Conservation (phyloP, 148 eudicot species). For the Polygonum maritimum region DNA sequence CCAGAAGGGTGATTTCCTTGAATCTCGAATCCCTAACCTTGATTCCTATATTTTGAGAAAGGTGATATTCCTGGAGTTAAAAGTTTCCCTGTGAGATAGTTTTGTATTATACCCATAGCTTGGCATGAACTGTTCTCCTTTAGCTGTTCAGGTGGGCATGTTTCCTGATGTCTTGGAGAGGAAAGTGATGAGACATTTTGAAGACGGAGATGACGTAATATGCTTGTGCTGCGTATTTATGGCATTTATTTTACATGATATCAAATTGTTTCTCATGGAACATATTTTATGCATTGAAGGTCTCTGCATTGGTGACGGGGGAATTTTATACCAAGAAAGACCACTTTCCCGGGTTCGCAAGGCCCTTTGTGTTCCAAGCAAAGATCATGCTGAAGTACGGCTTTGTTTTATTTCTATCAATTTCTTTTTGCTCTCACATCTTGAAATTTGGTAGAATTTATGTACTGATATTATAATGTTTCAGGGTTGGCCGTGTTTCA, state of each 20-base stretch:
- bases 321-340: slow-evolving; percentile 86
- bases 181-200: slow-evolving; percentile 60
- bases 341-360: slow-evolving; percentile 97
- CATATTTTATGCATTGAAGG: slow-evolving; percentile 32
- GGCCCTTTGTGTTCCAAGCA: slow-evolving; percentile 88
- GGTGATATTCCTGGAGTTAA: slow-evolving; percentile 24
- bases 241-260: neutral
- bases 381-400: slow-evolving; percentile 66
- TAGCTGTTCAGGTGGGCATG: slow-evolving; percentile 67
- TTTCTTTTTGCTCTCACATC: neutral
- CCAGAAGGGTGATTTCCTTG: slow-evolving; percentile 55
- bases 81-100: neutral
- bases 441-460: neutral
- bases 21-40: slow-evolving; percentile 45
- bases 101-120: neutral
- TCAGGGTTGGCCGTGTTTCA: slow-evolving; percentile 66
- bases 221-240: neutral
- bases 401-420: neutral
- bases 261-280: slow-evolving; percentile 10
- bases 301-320: slow-evolving; percentile 91
- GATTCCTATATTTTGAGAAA: slow-evolving; percentile 77
- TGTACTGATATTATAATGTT: neutral
- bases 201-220: slow-evolving; percentile 64
- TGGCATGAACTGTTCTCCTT: neutral
- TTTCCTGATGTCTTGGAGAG: slow-evolving; percentile 92